Evolutionary conservation across 2,329 filamentous ascomycete species (phyloP).

Genomic region (Fusarium sp.): DNA sequence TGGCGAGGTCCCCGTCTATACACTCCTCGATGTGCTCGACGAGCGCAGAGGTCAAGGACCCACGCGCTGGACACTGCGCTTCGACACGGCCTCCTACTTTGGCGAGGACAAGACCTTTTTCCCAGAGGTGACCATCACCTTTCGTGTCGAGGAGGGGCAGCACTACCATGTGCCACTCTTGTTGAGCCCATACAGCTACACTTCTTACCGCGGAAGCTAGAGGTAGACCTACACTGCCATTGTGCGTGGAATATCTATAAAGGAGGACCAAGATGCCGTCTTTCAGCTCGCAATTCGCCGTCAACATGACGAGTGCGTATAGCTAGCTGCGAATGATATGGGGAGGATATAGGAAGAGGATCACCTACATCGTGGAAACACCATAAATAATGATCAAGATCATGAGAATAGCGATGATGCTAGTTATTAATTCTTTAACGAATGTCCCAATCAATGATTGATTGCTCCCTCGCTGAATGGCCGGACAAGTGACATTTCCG

Average conservation of each 20-base stretch:
- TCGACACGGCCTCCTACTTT: constrained; percentile 80
- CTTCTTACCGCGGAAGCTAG: constrained; percentile 83
- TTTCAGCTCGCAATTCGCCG: background rate
- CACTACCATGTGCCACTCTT: constrained; percentile 85
- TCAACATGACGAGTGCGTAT: background rate
- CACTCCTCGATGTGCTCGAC: constrained; percentile 66
- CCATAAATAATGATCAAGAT: constrained; percentile 17
- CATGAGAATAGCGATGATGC: constrained; percentile 34
- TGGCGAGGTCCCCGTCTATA: constrained; percentile 69
- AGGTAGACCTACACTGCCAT: background rate
- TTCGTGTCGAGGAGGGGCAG: constrained; percentile 67
- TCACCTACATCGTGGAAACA: constrained; percentile 2
- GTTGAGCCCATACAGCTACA: constrained; percentile 83
- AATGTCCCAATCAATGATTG: constrained; percentile 23
- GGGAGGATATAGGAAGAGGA: background rate
- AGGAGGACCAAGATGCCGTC: background rate
- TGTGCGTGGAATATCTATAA: background rate
- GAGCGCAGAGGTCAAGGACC: constrained; percentile 53
- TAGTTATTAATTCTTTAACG: constrained; percentile 40
- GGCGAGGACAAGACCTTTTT: constrained; percentile 71
- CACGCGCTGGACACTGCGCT: constrained; percentile 75
- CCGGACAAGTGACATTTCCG: constrained; percentile 19
- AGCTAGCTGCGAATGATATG: background rate
- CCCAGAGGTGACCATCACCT: constrained; percentile 68
- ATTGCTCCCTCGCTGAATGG: constrained; percentile 16